Conservation (phyloP, 352 stramenopile species). For the Blastocystis sp. region DNA sequence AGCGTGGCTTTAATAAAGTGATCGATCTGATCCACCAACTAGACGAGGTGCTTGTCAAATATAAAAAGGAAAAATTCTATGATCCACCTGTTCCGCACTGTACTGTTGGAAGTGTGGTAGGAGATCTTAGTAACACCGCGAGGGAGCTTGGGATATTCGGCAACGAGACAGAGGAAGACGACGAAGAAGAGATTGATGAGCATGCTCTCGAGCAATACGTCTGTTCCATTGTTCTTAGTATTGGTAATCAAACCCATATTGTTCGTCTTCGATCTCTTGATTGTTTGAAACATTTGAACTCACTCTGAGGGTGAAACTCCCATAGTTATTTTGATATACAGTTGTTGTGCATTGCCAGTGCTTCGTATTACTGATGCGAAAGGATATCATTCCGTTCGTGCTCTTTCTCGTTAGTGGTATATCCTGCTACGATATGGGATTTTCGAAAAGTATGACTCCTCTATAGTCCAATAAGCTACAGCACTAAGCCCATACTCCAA, state of each 20-base stretch:
- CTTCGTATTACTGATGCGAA: background rate
- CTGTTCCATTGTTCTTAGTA: background rate
- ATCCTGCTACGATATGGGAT: background rate
- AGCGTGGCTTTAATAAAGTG: background rate
- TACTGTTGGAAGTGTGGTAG: constrained; percentile 23
- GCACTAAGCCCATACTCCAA: background rate
- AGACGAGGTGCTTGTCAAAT: constrained; percentile 8
- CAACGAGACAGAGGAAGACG: background rate
- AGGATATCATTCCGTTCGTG: background rate
- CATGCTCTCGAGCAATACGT: constrained; percentile 7
- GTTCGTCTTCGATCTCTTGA: background rate
- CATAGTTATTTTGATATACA: too few relatives aligned
- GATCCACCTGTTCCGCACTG: constrained; percentile 35
- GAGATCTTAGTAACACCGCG: background rate
- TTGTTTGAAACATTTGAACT: background rate
- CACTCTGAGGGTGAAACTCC: too few relatives aligned
- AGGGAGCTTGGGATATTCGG: constrained; percentile 8
- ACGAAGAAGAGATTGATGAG: constrained; percentile 6
- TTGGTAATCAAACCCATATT: constrained; percentile 13
- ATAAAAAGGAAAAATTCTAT: constrained; percentile 49
- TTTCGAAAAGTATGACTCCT: background rate
- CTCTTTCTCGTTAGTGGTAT: background rate
- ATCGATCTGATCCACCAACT: constrained; percentile 29
- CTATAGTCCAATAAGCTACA: background rate
- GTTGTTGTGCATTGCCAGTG: too few relatives aligned